Evolutionary conservation across 352 stramenopile species (phyloP).

Genomic region (Phytophthora lateralis): DNA sequence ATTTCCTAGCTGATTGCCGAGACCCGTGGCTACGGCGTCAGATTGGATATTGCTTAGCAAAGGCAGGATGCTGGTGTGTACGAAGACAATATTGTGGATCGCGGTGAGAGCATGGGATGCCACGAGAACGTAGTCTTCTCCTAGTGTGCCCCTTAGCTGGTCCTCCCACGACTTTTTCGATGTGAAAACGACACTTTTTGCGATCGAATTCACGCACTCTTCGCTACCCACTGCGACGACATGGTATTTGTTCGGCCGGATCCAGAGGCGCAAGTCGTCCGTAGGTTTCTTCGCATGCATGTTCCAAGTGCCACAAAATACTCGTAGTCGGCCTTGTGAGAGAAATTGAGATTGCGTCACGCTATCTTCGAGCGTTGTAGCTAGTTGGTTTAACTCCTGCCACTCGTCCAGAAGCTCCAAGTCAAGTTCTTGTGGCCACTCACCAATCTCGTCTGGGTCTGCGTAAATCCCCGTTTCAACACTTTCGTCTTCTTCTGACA

Average conservation of each 20-base stretch:
- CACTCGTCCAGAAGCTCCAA: constrained; percentile 54
- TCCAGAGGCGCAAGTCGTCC: constrained; percentile 69
- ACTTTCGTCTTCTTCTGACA: not conserved
- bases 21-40: constrained; percentile 91
- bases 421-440: constrained; percentile 65
- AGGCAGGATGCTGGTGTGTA: constrained; percentile 84
- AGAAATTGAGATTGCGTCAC: constrained; percentile 51
- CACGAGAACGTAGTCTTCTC: constrained; percentile 89
- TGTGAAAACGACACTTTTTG: constrained; percentile 93
- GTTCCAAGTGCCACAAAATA: constrained; percentile 89
- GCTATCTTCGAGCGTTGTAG: constrained; percentile 23
- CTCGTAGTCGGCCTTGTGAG: constrained; percentile 47
- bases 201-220: constrained; percentile 94
- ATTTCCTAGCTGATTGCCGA: constrained; percentile 96
- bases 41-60: constrained; percentile 89
- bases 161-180: constrained; percentile 87
- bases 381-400: constrained; percentile 52
- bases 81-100: constrained; percentile 95
- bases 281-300: constrained; percentile 76
- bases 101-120: constrained; percentile 91
- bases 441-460: constrained; percentile 25
- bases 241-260: constrained; percentile 84
- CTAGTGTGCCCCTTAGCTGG: constrained; percentile 60
- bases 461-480: constrained; percentile 24
- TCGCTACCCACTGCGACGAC: constrained; percentile 91